Percentiles rank a stretch among this genome's conserved stretches.
Evolutionary conservation across 2,329 filamentous ascomycete species (phyloP).

Genomic region (Cadophora luteo-olivacea): DNA sequence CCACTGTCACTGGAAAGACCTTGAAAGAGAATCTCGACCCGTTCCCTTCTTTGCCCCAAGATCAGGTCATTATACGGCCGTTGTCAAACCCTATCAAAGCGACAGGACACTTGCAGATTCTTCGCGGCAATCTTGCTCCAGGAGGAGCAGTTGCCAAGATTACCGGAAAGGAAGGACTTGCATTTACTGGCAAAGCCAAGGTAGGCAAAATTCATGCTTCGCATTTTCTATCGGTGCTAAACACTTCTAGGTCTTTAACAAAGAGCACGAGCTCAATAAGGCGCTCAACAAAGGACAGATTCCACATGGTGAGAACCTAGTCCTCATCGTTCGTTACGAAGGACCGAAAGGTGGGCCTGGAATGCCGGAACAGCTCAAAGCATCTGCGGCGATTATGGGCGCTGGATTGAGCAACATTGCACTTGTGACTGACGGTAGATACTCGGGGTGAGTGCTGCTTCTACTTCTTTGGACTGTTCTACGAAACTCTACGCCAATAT

Average conservation of each 20-base stretch:
- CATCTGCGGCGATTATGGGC: slow-evolving; percentile 90
- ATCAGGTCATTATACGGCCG: slow-evolving; percentile 83
- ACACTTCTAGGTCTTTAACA: slow-evolving; percentile 71
- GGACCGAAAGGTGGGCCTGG: slow-evolving; percentile 92
- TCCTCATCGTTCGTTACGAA: slow-evolving; percentile 91
- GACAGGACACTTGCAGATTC: slow-evolving; percentile 86
- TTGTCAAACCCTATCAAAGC: slow-evolving; percentile 78
- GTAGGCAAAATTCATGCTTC: neutral
- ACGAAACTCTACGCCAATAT: neutral
- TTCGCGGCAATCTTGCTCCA: slow-evolving; percentile 87
- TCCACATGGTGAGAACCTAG: slow-evolving; percentile 78
- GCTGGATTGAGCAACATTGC: slow-evolving; percentile 87
- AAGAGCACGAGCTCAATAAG: slow-evolving; percentile 78
- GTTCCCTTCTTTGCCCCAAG: slow-evolving; percentile 78
- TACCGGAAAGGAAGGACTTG: slow-evolving; percentile 89
- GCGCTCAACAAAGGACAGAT: slow-evolving; percentile 75
- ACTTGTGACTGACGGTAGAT: slow-evolving; percentile 90
- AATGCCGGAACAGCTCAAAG: slow-evolving; percentile 94
- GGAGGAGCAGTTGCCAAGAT: slow-evolving; percentile 94
- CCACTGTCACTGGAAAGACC: slow-evolving; percentile 84
- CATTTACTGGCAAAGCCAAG: slow-evolving; percentile 79
- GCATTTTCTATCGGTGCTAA: neutral
- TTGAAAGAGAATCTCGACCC: slow-evolving; percentile 80
- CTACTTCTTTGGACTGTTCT: neutral
- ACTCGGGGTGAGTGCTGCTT: slow-evolving; percentile 62